Base-by-base conservation (phyloP, 345 rosid species). In the Heritiera littoralis region DNA sequence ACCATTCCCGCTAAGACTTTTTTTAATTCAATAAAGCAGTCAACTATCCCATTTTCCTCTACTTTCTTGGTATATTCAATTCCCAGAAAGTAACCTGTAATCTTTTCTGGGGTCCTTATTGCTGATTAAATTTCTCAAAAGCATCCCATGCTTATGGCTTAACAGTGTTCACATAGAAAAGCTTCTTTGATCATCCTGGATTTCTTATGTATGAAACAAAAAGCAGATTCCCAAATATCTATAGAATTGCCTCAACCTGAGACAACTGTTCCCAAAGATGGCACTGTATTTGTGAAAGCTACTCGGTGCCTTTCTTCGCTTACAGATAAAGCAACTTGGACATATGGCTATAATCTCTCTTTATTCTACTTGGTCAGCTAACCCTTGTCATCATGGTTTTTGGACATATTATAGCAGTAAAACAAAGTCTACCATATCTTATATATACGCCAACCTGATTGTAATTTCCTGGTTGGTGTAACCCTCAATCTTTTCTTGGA, bases 161-260 rank as follows among this genome's bases (percentile, higher is more conserved):
- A 63, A 10, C 67, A 7, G 32, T 49, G 30, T 52, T 54, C 14
- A 73, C 12, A 51, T 48, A 14, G 28, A 71, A 49, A 71, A 28
- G 40, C 11, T 40, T 81, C 58, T 54, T 61, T 12, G 54, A 45
- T 15, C 73, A 69, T 51, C 71, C 30, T 15, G 35, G 20, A 3
- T n/a, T 70, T 64, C 41, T 65, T 63, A 43, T 17, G 64, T 48
- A 45, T 79, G 51, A 59, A 67, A 78, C 55, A 54, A 13, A 70
- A 79, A 75, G 61, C 41, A 64, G 69, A 70, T 52, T 20, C 78
- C 64, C 30, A 49, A 11, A 8, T 60, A 59, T 5, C 56, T 69
- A 23, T 9, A 69, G 5, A 28, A 46, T 69, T 46, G 55, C 55
- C 35, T n/a, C 30, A 40, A 66, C 28, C 6, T 40, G 30, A 41